These are phyloP conservation scores for Mycena maculata DNA, from an alignment of 768 basidiomycete species.

Conservation along the genomic window DNA sequence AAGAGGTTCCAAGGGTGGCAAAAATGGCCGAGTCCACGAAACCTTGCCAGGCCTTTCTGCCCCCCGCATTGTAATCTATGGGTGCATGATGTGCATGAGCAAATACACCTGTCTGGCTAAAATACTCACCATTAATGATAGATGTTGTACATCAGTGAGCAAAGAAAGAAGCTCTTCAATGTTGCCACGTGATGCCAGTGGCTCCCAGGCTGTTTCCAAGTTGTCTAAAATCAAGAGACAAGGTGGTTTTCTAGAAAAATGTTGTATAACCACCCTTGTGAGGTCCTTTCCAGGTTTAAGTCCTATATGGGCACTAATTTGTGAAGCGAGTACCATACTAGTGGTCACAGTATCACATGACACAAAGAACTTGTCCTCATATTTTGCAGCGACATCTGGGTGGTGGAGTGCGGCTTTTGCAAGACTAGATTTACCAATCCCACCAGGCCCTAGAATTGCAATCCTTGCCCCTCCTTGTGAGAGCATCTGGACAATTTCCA, in stretches of 20 bases:
- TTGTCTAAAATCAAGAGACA: neutral
- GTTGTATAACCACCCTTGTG: neutral
- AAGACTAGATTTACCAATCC: too few species aligned
- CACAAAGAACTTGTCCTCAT: neutral
- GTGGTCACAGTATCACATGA: neutral
- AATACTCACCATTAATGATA: neutral
- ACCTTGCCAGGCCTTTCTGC: too few species aligned
- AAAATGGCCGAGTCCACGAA: too few species aligned
- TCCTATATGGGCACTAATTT: neutral
- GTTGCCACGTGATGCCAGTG: neutral
- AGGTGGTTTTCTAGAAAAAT: neutral
- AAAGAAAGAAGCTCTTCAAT: neutral
- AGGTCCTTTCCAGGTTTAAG: neutral
- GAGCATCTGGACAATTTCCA: too few species aligned
- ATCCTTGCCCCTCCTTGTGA: too few species aligned
- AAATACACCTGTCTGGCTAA: too few species aligned
- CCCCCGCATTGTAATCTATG: neutral
- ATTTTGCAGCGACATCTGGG: too few species aligned
- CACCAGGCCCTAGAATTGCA: too few species aligned
- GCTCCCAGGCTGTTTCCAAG: neutral
- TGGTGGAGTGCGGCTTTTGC: too few species aligned
- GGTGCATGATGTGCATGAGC: too few species aligned
- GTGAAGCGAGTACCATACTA: neutral
- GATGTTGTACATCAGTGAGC: neutral
- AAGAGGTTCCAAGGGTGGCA: too few species aligned